Conservation (phyloP, 2,329 filamentous ascomycete species). For the Phaeosphaeriaceae sp. region DNA sequence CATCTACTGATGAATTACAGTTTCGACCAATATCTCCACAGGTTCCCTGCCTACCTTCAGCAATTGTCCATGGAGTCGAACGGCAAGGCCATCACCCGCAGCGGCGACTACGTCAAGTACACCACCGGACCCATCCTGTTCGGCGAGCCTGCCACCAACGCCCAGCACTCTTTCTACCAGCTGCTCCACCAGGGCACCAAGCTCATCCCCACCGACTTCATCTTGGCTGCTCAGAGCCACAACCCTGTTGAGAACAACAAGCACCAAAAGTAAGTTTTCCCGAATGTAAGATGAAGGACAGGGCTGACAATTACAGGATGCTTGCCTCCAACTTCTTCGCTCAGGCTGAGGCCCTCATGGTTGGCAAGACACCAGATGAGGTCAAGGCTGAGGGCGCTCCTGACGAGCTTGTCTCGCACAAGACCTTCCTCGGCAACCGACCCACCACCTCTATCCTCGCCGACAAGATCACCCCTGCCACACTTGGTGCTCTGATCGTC, state of each 20-base stretch:
- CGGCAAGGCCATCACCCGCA: slow-evolving; percentile 94
- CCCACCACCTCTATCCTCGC: slow-evolving; percentile 95
- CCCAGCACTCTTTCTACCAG: slow-evolving; percentile 99
- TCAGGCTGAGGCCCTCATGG: slow-evolving; percentile 88
- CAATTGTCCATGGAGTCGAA: slow-evolving; percentile 99
- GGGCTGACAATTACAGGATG: slow-evolving; percentile 63
- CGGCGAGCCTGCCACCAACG: slow-evolving; percentile 97
- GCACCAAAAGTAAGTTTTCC: slow-evolving; percentile 76
- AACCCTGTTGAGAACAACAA: slow-evolving; percentile 92
- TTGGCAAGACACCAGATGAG: slow-evolving; percentile 84
- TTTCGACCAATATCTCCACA: slow-evolving; percentile 98
- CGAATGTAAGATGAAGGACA: neutral
- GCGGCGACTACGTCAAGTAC: slow-evolving; percentile 90
- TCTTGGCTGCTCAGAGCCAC: slow-evolving; percentile 94
- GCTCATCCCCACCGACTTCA: slow-evolving; percentile 97
- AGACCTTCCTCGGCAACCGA: slow-evolving; percentile 97
- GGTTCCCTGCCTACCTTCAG: slow-evolving; percentile 98
- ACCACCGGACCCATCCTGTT: slow-evolving; percentile 95
- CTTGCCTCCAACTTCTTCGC: slow-evolving; percentile 91
- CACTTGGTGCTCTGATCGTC: slow-evolving; percentile 92
- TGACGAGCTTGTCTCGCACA: slow-evolving; percentile 88
- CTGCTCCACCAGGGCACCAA: slow-evolving; percentile 98
- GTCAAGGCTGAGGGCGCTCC: slow-evolving; percentile 78
- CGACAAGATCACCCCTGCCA: slow-evolving; percentile 90
- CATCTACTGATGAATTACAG: slow-evolving; percentile 51